phyloP scores from a whole-genome alignment of 1,284 basidiomycete species.

The Naganishia sp. region DNA sequence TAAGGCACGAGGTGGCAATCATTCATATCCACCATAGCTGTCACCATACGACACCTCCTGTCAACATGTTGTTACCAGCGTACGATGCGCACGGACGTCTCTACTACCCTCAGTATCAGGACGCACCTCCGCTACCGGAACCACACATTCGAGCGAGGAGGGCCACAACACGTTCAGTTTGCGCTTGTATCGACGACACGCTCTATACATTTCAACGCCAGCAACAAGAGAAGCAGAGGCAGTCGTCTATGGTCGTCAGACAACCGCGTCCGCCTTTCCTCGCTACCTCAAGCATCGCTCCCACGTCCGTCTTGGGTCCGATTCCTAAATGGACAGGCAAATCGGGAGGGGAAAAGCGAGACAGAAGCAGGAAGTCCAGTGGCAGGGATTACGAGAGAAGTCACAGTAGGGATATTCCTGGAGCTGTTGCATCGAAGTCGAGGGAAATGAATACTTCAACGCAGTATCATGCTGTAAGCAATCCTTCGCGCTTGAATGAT shows the following conservation, averaged over 20 bases:
- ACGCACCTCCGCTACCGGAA: neutral
- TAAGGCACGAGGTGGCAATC: conserved; percentile 15
- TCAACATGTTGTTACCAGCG: conserved; percentile 21
- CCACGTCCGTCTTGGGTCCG: conserved; percentile 3
- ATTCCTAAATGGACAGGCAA: conserved; percentile 19
- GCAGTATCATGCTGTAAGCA: conserved; percentile 5
- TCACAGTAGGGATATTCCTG: conserved; percentile 6
- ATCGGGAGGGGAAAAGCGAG: conserved; percentile 7
- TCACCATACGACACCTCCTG: neutral
- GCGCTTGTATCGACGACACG: conserved; percentile 23
- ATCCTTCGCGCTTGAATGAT: too few relatives aligned
- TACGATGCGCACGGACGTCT: conserved; percentile 22
- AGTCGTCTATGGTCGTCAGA: conserved; percentile 12
- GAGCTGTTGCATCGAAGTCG: neutral
- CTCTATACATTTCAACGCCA: neutral
- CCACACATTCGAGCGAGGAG: neutral
- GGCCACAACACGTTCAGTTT: conserved; percentile 11
- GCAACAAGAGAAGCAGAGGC: neutral
- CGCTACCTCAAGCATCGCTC: neutral
- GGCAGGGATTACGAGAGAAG: conserved; percentile 8
- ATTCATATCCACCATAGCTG: neutral
- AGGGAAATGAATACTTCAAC: neutral
- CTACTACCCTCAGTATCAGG: conserved; percentile 26
- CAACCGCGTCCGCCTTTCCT: neutral
- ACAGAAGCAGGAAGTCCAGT: conserved; percentile 7